These are phyloP conservation scores for Xerocomus spinulosus DNA, from an alignment of 768 basidiomycete species.

Conservation along the genomic window DNA sequence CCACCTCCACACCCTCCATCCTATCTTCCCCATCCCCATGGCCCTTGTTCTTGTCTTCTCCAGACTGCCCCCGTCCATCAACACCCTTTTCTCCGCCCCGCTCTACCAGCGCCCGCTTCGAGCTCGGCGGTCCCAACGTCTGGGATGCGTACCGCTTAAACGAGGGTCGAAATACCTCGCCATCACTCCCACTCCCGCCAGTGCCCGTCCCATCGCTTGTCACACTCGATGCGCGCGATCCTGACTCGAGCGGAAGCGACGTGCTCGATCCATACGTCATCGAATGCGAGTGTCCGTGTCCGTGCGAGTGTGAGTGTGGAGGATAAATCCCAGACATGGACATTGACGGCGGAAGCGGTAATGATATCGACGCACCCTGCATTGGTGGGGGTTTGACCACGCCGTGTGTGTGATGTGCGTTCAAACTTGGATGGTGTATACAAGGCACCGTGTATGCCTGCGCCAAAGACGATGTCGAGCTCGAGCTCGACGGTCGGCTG, in stretches of 20 bases:
- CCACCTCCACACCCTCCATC: conserved; percentile 18
- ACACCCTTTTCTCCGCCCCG: conserved; percentile 19
- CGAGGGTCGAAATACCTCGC: conserved; percentile 45
- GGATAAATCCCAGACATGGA: conserved; percentile 11
- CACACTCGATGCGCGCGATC: conserved; percentile 30
- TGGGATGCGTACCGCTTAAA: conserved; percentile 74
- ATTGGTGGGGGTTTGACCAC: conserved; percentile 24
- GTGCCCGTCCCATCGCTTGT: conserved; percentile 30
- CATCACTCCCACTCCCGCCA: conserved; percentile 29
- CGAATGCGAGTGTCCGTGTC: background rate
- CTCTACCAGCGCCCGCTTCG: conserved; percentile 49
- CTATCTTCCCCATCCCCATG: background rate
- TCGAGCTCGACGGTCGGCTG: conserved; percentile 37
- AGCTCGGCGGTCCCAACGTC: conserved; percentile 56
- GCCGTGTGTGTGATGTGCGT: conserved; percentile 1
- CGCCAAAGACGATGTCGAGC: conserved; percentile 37
- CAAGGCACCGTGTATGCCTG: conserved; percentile 35
- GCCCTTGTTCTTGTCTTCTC: background rate
- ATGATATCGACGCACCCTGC: conserved; percentile 30
- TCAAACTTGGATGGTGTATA: conserved; percentile 1
- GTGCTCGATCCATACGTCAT: conserved; percentile 2
- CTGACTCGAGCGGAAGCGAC: conserved; percentile 19
- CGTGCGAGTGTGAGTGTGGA: background rate
- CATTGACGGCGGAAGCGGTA: conserved; percentile 30
- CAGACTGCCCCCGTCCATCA: background rate